Base-by-base conservation (phyloP, 1,139 yeast species). In the Yamadazyma dushanensis region DNA sequence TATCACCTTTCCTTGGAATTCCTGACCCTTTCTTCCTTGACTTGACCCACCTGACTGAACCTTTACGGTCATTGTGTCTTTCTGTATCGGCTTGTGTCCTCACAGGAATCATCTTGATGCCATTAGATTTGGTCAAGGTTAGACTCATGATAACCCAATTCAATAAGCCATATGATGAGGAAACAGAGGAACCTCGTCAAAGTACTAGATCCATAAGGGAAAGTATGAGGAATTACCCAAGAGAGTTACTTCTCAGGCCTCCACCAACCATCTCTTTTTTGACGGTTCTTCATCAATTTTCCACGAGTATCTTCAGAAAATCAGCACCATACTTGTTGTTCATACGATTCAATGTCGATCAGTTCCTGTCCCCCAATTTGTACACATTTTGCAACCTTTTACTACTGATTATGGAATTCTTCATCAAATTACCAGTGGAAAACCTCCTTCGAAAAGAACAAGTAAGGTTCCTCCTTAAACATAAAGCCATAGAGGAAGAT, bases 21-120 rank as follows among this genome's bases (percentile, higher is more conserved):
- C 96, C 96, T 0, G 97, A 89, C 54, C 96, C 97, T 1, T 80
- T 83, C 46, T 84, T 87, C 56, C 80, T 88, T 45, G 96, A 87
- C 47, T 74, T 87, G 44, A 73, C 88, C 18, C 95, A 85, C 53
- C 83, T 92, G 23, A 80, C 90, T 3, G 88, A 83, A 46, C 89
- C 95, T 1, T 63, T 79, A 39, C 67, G 75, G 35, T 81, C 95
- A 11, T 66, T 89, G 17, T 61, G 79, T 39, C 66, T 88, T 14
- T 80, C 88, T 1, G 74, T 89, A 3, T 63, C 78, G 25, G 92
- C 95, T 0, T 76, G 87, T 35, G 79, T 87, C 1, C 56, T 84
- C 26, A 80, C 96, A 0, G 87, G 90, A 1, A 56, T 89, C n/a
- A 53, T 86, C 3, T 70, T 92, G 35, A 78, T 92, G 40, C 97